Base-by-base conservation (phyloP, 129 eudicot genomes). In the Dittrichia graveolens region DNA sequence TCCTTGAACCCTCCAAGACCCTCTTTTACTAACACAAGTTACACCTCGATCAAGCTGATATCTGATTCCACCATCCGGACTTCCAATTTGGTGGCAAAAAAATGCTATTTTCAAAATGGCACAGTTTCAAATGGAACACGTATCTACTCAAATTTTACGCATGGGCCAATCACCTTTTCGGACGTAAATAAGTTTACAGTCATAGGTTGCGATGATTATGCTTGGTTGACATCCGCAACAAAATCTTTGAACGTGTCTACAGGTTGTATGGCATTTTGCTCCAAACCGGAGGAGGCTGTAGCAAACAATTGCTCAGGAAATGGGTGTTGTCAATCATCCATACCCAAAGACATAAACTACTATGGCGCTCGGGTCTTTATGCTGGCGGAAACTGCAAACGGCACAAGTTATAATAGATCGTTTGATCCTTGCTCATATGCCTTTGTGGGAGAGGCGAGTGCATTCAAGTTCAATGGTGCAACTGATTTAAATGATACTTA, bases 321-420 rank as follows among this genome's bases (percentile, higher is more conserved):
- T 68, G 85, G 87, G 19, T 85, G 90, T 16, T 82, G 85, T 60
- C 84, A 86, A 77, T 76, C 76, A 3, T 19, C 79, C 11, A 61
- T 75, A 8, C 80, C 84, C 19, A 44, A 60, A 15, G 86, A 83
- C 43, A 8, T 85, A 16, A 64, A n/a, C 31, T 24, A 0, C 59
- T 78, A 19, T 34, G 0, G 0, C 0, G 3, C 60, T 65, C 1
- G 2, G 3, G 5, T 76, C 3, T 2, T 1, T 6, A 41, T 41
- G 41, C 10, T 61, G 12, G 1, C 3, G 1, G 24, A 48, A n/a
- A n/a, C n/a, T 0, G 2, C 55, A 34, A 4, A 2, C 60, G 37
- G 8, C 18, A 0, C 12, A 3, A 49, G 16, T 5, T 3, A 12
- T 12, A 49, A 5, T 0, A 49, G 49, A 11, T 45, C 16, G 55